Percentiles rank a stretch among this genome's conserved stretches.
Conservation (phyloP, 2,329 filamentous ascomycete genomes). For the Aspergillus costaricaensis region DNA sequence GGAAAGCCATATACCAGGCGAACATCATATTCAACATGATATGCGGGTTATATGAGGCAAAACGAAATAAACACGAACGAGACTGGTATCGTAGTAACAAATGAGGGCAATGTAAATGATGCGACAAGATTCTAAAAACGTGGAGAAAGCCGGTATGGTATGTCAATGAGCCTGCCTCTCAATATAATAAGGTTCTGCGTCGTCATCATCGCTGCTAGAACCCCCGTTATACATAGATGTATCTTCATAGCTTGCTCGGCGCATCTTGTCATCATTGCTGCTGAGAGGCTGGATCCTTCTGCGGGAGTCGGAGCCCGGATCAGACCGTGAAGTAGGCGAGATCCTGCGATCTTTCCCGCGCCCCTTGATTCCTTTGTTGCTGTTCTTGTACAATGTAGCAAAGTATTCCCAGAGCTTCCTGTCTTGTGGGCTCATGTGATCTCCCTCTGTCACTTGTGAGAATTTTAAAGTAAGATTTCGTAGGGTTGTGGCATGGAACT, state of each 20-base stretch:
- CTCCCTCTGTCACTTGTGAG: conserved; percentile 61
- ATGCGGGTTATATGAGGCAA: background rate
- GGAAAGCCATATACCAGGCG: background rate
- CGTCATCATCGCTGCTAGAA: conserved; percentile 38
- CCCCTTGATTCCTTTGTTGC: conserved; percentile 97
- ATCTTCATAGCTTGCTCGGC: conserved; percentile 31
- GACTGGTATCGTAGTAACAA: conserved; percentile 22
- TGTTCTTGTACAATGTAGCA: conserved; percentile 87
- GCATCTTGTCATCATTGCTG: conserved; percentile 30
- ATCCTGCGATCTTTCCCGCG: conserved; percentile 74
- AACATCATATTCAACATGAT: background rate
- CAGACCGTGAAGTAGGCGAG: conserved; percentile 33
- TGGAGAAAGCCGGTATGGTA: background rate
- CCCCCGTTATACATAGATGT: conserved; percentile 33
- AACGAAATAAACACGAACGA: conserved; percentile 10
- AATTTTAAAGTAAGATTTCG: conserved; percentile 71
- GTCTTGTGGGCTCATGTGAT: conserved; percentile 67
- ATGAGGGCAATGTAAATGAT: conserved; percentile 9
- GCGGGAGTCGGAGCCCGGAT: conserved; percentile 11
- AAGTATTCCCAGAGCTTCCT: conserved; percentile 84
- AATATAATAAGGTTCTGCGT: conserved; percentile 31
- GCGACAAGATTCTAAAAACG: background rate
- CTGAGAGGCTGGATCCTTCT: conserved; percentile 25
- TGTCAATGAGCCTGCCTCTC: conserved; percentile 24
- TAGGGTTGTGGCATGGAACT: conserved; percentile 79